A percentile compares a stretch with the other conserved stretches of the same genome.
Evolutionary conservation across 2,329 filamentous ascomycete species (phyloP).

Genomic region (Trichothecium sympodiale): DNA sequence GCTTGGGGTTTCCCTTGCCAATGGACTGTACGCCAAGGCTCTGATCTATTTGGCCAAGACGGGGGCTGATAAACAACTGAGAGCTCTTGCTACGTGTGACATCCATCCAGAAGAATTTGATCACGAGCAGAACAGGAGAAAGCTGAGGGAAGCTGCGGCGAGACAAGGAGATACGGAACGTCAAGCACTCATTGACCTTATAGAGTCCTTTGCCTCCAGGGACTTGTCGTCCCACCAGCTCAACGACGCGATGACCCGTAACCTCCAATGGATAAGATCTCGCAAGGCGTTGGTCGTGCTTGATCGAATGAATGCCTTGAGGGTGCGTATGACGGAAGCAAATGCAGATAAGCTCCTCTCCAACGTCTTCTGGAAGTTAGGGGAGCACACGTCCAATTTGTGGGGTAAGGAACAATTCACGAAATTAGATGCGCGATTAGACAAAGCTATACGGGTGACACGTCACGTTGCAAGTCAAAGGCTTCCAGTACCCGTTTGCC

Average conservation of each 20-base stretch:
- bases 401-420: constrained; percentile 7
- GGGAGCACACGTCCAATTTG: constrained; percentile 13
- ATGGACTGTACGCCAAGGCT: constrained; percentile 53
- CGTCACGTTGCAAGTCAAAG: constrained; percentile 18
- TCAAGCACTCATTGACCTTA: constrained; percentile 30
- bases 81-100: constrained; percentile 34
- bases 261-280: constrained; percentile 9
- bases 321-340: constrained; percentile 15
- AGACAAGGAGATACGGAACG: constrained; percentile 24
- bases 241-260: constrained; percentile 10
- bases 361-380: constrained; percentile 15
- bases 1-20: constrained; percentile 50
- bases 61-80: constrained; percentile 38
- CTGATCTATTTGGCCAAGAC: constrained; percentile 52
- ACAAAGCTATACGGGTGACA: constrained; percentile 18
- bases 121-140: constrained; percentile 27
- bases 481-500: constrained; percentile 21
- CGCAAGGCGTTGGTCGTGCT: constrained; percentile 15
- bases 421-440: constrained; percentile 12
- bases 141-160: constrained; percentile 22
- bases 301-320: constrained; percentile 20
- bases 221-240: constrained; percentile 12
- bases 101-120: constrained; percentile 47
- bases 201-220: constrained; percentile 19
- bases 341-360: constrained; percentile 15